These are phyloP conservation scores for Mycena polygramma DNA, from an alignment of 768 basidiomycete genomes.

Conservation along the genomic window DNA sequence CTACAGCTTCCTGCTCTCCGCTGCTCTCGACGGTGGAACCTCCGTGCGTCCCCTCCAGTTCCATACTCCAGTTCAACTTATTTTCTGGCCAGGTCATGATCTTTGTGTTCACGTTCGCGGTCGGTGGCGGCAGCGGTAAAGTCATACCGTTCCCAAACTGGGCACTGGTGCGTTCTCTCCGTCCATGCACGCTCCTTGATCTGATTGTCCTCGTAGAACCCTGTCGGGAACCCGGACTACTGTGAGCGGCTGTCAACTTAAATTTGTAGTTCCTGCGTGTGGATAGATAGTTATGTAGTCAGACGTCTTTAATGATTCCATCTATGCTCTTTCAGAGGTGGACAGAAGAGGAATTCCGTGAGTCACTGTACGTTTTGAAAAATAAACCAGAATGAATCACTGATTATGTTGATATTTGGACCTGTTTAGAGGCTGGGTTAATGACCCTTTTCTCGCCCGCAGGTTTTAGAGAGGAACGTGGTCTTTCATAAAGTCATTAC, in stretches of 20 bases:
- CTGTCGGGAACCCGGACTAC: slow-evolving; percentile 49
- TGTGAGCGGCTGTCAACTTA: slow-evolving; percentile 42
- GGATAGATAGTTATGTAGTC: background rate
- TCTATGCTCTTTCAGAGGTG: no score
- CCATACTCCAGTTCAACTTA: background rate
- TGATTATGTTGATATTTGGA: no score
- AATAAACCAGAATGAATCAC: no score
- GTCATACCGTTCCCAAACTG: slow-evolving; percentile 41
- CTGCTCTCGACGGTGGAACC: slow-evolving; percentile 38
- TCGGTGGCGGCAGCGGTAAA: slow-evolving; percentile 45
- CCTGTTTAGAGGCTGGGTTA: no score
- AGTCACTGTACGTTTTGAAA: no score
- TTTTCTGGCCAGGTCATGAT: slow-evolving; percentile 42
- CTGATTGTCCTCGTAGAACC: slow-evolving; percentile 38
- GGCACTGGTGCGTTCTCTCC: slow-evolving; percentile 39
- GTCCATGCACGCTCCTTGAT: background rate
- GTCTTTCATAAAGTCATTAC: no score
- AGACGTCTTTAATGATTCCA: background rate
- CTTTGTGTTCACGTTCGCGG: slow-evolving; percentile 48
- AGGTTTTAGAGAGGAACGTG: no score
- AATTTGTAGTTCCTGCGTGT: background rate
- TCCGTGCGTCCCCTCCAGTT: slow-evolving; percentile 6
- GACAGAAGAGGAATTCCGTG: no score
- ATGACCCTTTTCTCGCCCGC: no score
- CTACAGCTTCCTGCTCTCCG: slow-evolving; percentile 38